Evolutionary conservation across 495 filamentous ascomycete species (phyloP).

Genomic region (Neurospora sp.): DNA sequence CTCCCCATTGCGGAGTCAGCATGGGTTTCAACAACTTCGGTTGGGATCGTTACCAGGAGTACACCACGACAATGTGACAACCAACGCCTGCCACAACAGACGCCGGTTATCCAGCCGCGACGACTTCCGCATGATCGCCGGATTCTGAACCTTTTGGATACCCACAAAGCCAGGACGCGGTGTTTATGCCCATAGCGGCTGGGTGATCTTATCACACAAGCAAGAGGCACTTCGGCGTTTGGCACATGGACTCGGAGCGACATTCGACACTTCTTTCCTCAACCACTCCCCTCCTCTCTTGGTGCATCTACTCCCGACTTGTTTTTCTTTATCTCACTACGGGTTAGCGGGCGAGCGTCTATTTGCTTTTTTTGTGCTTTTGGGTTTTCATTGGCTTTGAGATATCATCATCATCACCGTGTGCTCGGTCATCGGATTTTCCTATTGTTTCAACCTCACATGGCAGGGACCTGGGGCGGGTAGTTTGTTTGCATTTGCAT

Average conservation of each 20-base stretch:
- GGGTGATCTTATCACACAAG: conserved; percentile 11
- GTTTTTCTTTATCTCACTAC: conserved; percentile 16
- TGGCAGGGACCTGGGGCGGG: conserved; percentile 38
- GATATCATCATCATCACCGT: conserved; percentile 29
- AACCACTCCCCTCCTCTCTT: conserved; percentile 10
- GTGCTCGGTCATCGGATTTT: conserved; percentile 31
- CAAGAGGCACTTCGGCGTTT: conserved; percentile 29
- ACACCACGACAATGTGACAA: conserved; percentile 56
- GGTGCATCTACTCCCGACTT: conserved; percentile 12
- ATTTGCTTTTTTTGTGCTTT: conserved; percentile 10
- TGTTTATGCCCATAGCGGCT: background rate
- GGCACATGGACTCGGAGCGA: conserved; percentile 30
- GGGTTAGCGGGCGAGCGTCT: conserved; percentile 33
- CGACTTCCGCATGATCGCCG: conserved; percentile 22
- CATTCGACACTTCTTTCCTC: conserved; percentile 18
- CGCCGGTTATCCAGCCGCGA: conserved; percentile 29
- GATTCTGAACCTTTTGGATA: background rate
- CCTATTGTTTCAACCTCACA: conserved; percentile 22
- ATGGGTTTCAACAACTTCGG: conserved; percentile 64
- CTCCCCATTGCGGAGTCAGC: conserved; percentile 71
- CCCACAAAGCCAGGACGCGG: conserved; percentile 12
- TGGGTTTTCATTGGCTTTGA: conserved; percentile 9
- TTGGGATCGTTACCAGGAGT: conserved; percentile 64
- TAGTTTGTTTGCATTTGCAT: conserved; percentile 40
- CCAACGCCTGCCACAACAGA: conserved; percentile 28